Conservation (phyloP, 1,139 yeast genomes). For the Geotrichum reessii region DNA sequence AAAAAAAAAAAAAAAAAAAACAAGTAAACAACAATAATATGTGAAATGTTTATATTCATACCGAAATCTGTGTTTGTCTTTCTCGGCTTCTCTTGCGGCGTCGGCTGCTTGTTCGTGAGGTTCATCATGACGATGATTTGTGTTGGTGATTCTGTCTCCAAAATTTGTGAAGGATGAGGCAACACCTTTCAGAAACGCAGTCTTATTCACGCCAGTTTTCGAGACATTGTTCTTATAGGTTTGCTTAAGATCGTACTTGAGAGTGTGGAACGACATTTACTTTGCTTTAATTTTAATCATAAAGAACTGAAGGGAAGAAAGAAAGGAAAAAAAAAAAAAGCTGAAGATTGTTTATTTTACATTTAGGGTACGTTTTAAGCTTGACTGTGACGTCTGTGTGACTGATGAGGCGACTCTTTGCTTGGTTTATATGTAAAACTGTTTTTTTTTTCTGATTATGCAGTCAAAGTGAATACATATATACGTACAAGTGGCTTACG, state of each 20-base stretch:
- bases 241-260: constrained; percentile 12
- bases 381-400: not conserved
- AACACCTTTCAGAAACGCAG: constrained; percentile 16
- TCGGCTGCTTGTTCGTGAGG: constrained; percentile 19
- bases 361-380: too few relatives aligned
- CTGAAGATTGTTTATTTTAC: too few relatives aligned
- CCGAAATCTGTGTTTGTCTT: constrained; percentile 16
- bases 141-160: constrained; percentile 19
- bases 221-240: constrained; percentile 12
- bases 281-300: not conserved
- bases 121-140: constrained; percentile 21
- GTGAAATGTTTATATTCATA: constrained; percentile 3
- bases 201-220: constrained; percentile 7
- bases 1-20: not conserved
- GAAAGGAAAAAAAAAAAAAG: not conserved
- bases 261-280: constrained; percentile 16
- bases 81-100: constrained; percentile 17
- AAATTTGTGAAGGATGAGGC: constrained; percentile 16
- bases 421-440: not conserved
- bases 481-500: not conserved
- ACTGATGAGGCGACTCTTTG: not conserved
- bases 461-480: not conserved
- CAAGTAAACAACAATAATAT: too few relatives aligned
- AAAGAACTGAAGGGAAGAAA: not conserved
- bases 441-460: too few relatives aligned